Percentiles rank a stretch among this genome's conserved stretches.
These are phyloP conservation scores for Bolboschoenoplectus hybrid DNA, from an alignment of 202 grass and related monocot species.

Conservation along the genomic window DNA sequence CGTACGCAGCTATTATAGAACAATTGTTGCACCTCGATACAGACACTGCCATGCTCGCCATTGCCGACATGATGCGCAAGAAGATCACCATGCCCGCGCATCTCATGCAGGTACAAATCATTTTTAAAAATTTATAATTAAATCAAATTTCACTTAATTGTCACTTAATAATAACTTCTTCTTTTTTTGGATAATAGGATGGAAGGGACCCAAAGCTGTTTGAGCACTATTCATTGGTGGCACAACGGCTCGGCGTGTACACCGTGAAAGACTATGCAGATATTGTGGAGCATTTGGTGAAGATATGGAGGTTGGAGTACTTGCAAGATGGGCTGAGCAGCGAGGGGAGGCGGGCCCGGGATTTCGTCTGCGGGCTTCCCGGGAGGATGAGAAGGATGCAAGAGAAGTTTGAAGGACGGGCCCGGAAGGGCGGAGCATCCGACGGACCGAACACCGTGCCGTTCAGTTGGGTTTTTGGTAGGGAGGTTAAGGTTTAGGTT, in stretches of 20 bases:
- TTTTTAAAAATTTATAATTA: not conserved
- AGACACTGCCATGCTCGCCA: conserved; percentile 49
- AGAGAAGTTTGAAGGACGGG: conserved; percentile 48
- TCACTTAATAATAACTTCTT: not conserved
- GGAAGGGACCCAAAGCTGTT: conserved; percentile 53
- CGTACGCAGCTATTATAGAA: conserved; percentile 50
- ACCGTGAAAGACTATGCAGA: conserved; percentile 67
- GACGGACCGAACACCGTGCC: conserved; percentile 26
- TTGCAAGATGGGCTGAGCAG: conserved; percentile 53
- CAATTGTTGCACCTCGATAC: conserved; percentile 54
- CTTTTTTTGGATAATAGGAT: conserved; percentile 36
- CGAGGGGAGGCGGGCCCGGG: conserved; percentile 52
- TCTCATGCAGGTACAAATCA: conserved; percentile 45
- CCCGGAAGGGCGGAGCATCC: conserved; percentile 1
- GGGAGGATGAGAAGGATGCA: conserved; percentile 59
- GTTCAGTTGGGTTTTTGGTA: conserved; percentile 62
- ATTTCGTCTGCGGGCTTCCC: conserved; percentile 54
- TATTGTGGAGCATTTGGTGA: conserved; percentile 59
- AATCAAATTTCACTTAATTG: not conserved
- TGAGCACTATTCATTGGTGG: conserved; percentile 52
- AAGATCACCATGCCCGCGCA: conserved; percentile 67
- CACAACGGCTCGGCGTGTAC: conserved; percentile 57
- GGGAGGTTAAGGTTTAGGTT: conserved; percentile 33
- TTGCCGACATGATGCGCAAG: conserved; percentile 62
- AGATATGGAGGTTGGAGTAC: conserved; percentile 54